These are phyloP conservation scores for Francoa sonchifolia DNA, from an alignment of 441 rosid species.

Conservation along the genomic window DNA sequence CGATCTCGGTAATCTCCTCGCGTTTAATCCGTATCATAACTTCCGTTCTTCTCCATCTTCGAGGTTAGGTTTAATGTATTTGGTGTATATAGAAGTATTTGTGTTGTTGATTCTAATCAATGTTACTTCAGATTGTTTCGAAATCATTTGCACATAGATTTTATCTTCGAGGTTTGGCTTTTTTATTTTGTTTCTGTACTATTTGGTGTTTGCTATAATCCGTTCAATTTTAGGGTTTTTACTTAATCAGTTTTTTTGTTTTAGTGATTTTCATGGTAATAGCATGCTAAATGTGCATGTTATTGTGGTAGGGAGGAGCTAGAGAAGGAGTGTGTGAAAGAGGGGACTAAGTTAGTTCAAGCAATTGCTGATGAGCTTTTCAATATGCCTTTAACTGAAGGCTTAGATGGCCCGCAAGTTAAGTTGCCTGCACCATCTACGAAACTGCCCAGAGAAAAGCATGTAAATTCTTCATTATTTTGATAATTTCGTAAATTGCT, in stretches of 20 bases:
- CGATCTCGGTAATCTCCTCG: conserved; percentile 70
- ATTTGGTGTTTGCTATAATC: too few species aligned
- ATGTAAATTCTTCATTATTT: conserved; percentile 32
- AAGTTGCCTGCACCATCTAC: conserved; percentile 68
- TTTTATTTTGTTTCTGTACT: too few species aligned
- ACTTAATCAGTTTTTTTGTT: background rate
- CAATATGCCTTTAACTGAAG: conserved; percentile 67
- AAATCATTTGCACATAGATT: too few species aligned
- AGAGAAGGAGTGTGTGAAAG: conserved; percentile 37
- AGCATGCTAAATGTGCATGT: too few species aligned
- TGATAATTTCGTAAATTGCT: background rate
- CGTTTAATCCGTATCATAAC: conserved; percentile 39
- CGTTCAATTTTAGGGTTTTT: background rate
- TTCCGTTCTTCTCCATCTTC: conserved; percentile 47
- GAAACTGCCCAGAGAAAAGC: conserved; percentile 80
- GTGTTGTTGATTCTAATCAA: background rate
- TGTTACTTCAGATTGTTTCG: too few species aligned
- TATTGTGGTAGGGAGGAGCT: conserved; percentile 82
- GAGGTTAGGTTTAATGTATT: conserved; percentile 30
- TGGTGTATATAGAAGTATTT: background rate
- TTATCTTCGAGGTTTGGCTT: too few species aligned
- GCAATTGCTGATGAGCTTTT: conserved; percentile 53
- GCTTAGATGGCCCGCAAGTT: conserved; percentile 70
- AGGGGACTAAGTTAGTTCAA: conserved; percentile 70
- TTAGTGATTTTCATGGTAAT: background rate